phyloP scores from a whole-genome alignment of 352 stramenopile genomes.

The Phytopythium vexans region DNA sequence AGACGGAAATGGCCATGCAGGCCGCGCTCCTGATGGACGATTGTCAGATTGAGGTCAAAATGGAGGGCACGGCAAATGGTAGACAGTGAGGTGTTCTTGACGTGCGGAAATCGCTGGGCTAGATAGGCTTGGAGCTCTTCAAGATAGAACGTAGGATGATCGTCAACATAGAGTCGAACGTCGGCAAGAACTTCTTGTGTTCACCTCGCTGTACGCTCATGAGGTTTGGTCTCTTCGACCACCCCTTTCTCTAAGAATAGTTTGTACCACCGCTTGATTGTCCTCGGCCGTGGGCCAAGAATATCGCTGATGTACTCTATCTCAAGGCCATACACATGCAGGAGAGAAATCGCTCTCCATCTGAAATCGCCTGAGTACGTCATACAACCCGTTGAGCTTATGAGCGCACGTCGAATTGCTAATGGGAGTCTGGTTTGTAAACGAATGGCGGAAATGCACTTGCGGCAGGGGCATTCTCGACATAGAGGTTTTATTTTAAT shows the following conservation, averaged over 20 bases:
- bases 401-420: no score
- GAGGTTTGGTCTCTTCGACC: neutral
- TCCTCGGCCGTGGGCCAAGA: conserved; percentile 3
- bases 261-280: conserved; percentile 5
- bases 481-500: no score
- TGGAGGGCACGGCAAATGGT: conserved; percentile 12
- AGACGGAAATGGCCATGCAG: no score
- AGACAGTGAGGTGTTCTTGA: conserved; percentile 7
- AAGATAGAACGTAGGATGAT: conserved; percentile 11
- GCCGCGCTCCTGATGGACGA: no score
- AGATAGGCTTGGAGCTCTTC: no score
- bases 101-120: no score
- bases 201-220: neutral
- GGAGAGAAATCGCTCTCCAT: conserved; percentile 7
- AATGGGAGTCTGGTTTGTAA: no score
- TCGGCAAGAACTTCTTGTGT: conserved; percentile 1
- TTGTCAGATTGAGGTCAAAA: conserved; percentile 13
- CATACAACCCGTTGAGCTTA: no score
- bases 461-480: no score
- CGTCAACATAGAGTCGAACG: conserved; percentile 3
- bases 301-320: conserved; percentile 10
- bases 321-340: conserved; percentile 10
- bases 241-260: conserved; percentile 5
- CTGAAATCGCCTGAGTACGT: conserved; percentile 5
- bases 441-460: no score